Evolutionary conservation across 2,329 filamentous ascomycete genomes (phyloP).

Genomic region (Colletotrichum eremochloae): DNA sequence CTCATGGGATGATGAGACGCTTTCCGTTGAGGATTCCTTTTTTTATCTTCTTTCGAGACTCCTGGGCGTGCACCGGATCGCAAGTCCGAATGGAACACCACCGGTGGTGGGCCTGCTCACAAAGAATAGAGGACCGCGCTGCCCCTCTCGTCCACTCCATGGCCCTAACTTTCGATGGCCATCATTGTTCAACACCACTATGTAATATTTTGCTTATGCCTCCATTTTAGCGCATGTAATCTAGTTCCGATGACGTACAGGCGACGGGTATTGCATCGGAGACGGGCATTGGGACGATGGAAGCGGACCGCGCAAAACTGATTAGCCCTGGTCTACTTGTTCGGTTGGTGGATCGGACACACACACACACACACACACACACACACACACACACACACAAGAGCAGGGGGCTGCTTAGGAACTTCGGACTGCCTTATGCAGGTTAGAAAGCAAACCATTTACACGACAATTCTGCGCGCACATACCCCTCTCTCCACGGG

Average conservation of each 20-base stretch:
- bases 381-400: neutral
- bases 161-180: neutral
- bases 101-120: neutral
- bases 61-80: slow-evolving; percentile 2
- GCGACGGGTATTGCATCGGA: slow-evolving; percentile 10
- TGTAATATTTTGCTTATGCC: slow-evolving; percentile 30
- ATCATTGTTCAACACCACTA: neutral
- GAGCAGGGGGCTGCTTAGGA: neutral
- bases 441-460: slow-evolving; percentile 25
- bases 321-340: neutral
- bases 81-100: slow-evolving; percentile 16
- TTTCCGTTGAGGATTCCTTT: neutral
- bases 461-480: neutral
- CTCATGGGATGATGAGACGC: slow-evolving; percentile 80
- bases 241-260: slow-evolving; percentile 14
- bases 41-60: neutral
- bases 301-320: slow-evolving; percentile 8
- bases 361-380: neutral
- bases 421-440: slow-evolving; percentile 36
- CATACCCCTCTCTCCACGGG: slow-evolving; percentile 12
- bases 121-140: neutral
- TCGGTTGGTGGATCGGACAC: neutral
- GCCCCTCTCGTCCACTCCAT: neutral
- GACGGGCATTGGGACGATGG: slow-evolving; percentile 16
- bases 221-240: slow-evolving; percentile 28